A percentile compares a stretch with the other conserved stretches of the same genome.
phyloP scores from a whole-genome alignment of 192 early-diverging fungal species.

The Podila minutissima region DNA sequence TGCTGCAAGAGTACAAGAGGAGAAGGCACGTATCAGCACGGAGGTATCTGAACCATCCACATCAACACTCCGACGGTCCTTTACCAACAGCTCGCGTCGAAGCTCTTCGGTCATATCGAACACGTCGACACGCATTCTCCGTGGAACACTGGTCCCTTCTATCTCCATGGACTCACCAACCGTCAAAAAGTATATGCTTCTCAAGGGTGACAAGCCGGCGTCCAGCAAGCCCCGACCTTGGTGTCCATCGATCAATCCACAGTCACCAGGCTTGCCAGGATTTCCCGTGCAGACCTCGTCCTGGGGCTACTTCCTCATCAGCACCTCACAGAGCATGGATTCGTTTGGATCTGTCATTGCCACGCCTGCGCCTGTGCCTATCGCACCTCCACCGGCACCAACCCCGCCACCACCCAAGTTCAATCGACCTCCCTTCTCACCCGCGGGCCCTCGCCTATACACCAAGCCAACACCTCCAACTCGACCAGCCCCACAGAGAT shows the following conservation, averaged over 20 bases:
- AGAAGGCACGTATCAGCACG: neutral
- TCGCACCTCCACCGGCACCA: conserved; percentile 4
- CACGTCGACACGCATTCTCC: conserved; percentile 19
- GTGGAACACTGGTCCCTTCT: conserved; percentile 25
- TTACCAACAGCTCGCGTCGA: neutral
- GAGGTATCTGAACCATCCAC: neutral
- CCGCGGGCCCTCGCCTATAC: conserved; percentile 32
- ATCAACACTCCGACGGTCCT: conserved; percentile 10
- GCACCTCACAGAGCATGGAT: conserved; percentile 9
- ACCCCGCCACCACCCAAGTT: conserved; percentile 5
- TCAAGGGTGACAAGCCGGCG: conserved; percentile 27
- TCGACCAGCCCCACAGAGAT: conserved; percentile 9
- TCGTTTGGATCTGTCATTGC: conserved; percentile 24
- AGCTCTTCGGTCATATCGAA: conserved; percentile 4
- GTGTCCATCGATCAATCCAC: conserved; percentile 21
- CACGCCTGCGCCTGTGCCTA: conserved; percentile 21
- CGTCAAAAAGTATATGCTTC: conserved; percentile 30
- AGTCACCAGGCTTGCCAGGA: conserved; percentile 37
- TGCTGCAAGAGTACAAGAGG: conserved; percentile 21
- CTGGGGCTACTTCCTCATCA: conserved; percentile 39
- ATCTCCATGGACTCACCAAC: conserved; percentile 29
- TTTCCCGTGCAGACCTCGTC: conserved; percentile 33
- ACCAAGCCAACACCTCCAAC: conserved; percentile 8
- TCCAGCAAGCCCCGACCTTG: conserved; percentile 32
- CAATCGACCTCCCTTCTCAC: conserved; percentile 37